Conservation (phyloP, 225 moss, liverwort and hornwort genomes). For the Climacium dendroides region DNA sequence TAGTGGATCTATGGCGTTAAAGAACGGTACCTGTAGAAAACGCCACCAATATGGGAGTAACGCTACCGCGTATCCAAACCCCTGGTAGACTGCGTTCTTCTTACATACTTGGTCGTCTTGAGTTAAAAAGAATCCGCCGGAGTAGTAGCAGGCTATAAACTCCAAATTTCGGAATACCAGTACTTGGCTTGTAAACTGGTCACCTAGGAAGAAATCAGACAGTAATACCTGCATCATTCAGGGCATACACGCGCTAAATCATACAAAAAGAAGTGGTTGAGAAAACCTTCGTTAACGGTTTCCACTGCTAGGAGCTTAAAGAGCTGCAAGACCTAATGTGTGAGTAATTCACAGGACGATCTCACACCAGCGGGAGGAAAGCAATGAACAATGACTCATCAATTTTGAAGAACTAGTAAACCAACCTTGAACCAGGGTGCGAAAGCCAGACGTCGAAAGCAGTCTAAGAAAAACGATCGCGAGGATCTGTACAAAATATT, state of each 20-base stretch:
- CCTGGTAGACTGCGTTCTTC: not conserved
- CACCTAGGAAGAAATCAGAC: not conserved
- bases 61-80: not conserved
- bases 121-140: not conserved
- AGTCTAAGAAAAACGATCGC: not conserved
- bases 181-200: not conserved
- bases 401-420: not conserved
- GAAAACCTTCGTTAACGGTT: not conserved
- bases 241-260: not conserved
- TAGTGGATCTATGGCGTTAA: not conserved
- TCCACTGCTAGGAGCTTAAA: not conserved
- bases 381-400: not conserved
- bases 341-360: not conserved
- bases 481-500: not conserved
- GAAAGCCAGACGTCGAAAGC: not conserved
- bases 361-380: not conserved
- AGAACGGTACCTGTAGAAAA: not conserved
- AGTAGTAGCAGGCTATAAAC: not conserved
- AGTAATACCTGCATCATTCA: not conserved
- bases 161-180: not conserved
- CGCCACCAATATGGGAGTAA: not conserved
- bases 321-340: not conserved
- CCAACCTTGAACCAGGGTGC: not conserved
- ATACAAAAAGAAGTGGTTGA: not conserved
- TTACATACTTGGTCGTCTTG: not conserved